Evolutionary conservation across 768 basidiomycete species (phyloP).

Genomic region (Kwoniella dejecticola): DNA sequence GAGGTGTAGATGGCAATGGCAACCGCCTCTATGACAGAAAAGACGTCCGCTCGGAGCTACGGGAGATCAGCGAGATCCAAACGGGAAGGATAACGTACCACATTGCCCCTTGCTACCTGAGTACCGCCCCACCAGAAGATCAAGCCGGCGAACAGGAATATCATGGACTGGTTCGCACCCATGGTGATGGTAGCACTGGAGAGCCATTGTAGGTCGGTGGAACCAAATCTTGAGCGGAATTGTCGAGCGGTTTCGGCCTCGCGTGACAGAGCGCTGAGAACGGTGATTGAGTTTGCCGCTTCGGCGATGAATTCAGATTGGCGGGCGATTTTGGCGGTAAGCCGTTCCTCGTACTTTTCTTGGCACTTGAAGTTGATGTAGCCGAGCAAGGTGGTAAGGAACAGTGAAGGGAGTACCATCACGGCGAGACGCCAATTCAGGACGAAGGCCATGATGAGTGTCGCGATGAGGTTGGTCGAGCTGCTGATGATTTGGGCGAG

Average conservation of each 20-base stretch:
- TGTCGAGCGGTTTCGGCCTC: conserved; percentile 35
- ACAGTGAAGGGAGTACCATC: conserved; percentile 38
- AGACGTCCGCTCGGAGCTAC: conserved; percentile 34
- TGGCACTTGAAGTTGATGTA: conserved; percentile 35
- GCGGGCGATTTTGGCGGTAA: conserved; percentile 21
- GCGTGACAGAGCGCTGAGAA: conserved; percentile 37
- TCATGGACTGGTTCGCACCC: conserved; percentile 28
- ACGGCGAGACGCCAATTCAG: conserved; percentile 47
- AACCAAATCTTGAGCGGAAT: conserved; percentile 17
- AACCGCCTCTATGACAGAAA: conserved; percentile 40
- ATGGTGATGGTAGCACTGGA: conserved; percentile 19
- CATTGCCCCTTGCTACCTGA: conserved; percentile 17
- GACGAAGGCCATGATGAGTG: conserved; percentile 38
- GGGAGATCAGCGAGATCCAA: not conserved
- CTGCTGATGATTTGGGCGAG: conserved; percentile 40
- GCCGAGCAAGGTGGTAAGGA: conserved; percentile 22
- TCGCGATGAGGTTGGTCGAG: conserved; percentile 36
- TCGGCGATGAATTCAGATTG: conserved; percentile 40
- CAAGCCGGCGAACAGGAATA: conserved; percentile 37
- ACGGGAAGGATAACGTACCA: conserved; percentile 22
- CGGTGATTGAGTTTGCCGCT: conserved; percentile 35
- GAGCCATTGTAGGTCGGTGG: conserved; percentile 20
- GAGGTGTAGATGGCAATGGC: conserved; percentile 37
- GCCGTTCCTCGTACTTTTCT: conserved; percentile 32
- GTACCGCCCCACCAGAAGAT: conserved; percentile 44